A percentile compares a stretch with the other conserved stretches of the same genome.
Evolutionary conservation across 2,329 filamentous ascomycete species (phyloP).

Genomic region (Claviceps sp.): DNA sequence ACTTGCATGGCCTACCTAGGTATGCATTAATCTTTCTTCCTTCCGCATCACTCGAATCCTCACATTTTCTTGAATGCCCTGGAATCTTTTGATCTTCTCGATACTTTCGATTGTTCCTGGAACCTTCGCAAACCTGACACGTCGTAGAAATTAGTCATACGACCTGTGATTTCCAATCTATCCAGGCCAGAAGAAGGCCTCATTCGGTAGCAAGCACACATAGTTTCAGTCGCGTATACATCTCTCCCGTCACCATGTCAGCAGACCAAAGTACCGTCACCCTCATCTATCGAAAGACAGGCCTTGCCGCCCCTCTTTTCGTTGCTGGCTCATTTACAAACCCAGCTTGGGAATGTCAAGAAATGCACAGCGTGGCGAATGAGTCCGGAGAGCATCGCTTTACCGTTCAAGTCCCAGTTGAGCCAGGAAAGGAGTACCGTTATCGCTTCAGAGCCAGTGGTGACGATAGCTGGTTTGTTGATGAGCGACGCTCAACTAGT

Average conservation of each 20-base stretch:
- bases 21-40: neutral
- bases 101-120: too few relatives aligned
- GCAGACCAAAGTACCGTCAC: constrained; percentile 28
- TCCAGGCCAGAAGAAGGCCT: neutral
- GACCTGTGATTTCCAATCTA: neutral
- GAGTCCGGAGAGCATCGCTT: constrained; percentile 45
- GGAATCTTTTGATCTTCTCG: neutral
- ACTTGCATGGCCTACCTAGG: neutral
- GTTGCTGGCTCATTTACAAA: constrained; percentile 56
- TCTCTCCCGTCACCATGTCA: constrained; percentile 6
- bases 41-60: neutral
- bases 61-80: neutral
- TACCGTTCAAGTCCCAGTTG: constrained; percentile 38
- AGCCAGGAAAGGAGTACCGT: constrained; percentile 47
- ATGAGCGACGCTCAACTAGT: constrained; percentile 48
- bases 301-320: constrained; percentile 52
- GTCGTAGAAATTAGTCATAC: too few relatives aligned
- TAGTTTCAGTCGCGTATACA: neutral
- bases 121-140: too few relatives aligned
- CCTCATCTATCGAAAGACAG: constrained; percentile 47
- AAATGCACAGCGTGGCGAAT: constrained; percentile 45
- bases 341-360: constrained; percentile 51
- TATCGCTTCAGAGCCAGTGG: constrained; percentile 62
- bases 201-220: neutral
- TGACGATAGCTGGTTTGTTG: constrained; percentile 57